Evolutionary conservation across 192 early-diverging fungal species (phyloP), one percentile per base, ranked within the genome.

Genomic region (Backusella psychrophila): DNA sequence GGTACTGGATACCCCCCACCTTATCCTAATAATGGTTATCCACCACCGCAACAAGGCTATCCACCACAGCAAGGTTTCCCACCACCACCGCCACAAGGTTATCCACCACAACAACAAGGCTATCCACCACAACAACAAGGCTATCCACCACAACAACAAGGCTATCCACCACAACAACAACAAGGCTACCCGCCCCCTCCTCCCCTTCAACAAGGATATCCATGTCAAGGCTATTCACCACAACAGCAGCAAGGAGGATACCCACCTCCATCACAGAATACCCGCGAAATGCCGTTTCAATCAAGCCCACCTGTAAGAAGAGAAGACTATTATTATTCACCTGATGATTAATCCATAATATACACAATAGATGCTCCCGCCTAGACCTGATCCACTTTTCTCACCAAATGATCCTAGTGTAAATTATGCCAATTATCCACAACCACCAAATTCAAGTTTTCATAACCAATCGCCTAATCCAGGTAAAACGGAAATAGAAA

Each of bases 371-470:
- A 14, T 71, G 14, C 38, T 71, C 46, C 69, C 69, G 2, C 35
- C 33, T 38, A 34, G 49, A 19, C 73, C 38, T 19, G 75, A 79
- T 71, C 75, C 82, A 41, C 42, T 36, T 19, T 77, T 77, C 42
- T 66, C 76, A 66, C 77, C 71, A 17, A 69, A 71, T 38, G 69
- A 72, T 33, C 71, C 74, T 7, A 56, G 35, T 12, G 6, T 74
- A n/a, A 26, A 42, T 21, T 66, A 76, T 42, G 82, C 80, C 31
- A 81, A 83, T 23, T 77, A 79, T 35, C 74, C 70, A 31, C 80
- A 81, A 19, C 77, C 76, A 35, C 81, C 78, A 33, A 44, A 74
- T 31, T 75, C 80, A 19, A 42, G 23, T 9, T 77, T 74, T 23
- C 79, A 80, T 33, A 76, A 82, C 31, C 77, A 34, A 29, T 59